Conservation (phyloP, 2,329 filamentous ascomycete species). For the Didymella sp. region DNA sequence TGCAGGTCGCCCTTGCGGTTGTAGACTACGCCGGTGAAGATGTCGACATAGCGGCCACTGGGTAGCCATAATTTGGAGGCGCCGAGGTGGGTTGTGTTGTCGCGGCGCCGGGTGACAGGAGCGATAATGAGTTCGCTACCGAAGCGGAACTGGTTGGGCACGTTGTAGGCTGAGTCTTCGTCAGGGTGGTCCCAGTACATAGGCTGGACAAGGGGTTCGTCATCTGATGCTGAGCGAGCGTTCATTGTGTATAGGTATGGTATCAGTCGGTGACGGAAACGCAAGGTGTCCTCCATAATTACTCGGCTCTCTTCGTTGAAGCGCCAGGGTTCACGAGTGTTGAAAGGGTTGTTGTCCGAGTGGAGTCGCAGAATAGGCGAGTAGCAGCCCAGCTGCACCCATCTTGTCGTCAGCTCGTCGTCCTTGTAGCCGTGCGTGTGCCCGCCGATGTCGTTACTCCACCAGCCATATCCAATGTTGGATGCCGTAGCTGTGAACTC, state of each 20-base stretch:
- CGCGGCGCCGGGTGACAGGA: constrained; percentile 62
- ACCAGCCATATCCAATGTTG: constrained; percentile 73
- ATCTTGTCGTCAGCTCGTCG: constrained; percentile 65
- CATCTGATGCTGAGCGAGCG: constrained; percentile 52
- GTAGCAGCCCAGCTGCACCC: constrained; percentile 68
- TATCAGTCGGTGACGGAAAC: constrained; percentile 64
- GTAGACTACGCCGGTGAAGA: constrained; percentile 65
- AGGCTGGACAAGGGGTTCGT: constrained; percentile 64
- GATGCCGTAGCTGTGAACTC: constrained; percentile 71
- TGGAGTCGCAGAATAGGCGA: constrained; percentile 68
- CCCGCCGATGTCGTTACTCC: constrained; percentile 73
- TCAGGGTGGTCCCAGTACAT: constrained; percentile 68
- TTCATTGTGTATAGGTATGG: constrained; percentile 69
- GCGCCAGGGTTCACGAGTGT: constrained; percentile 68
- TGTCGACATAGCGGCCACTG: constrained; percentile 61
- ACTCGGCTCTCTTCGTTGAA: constrained; percentile 57
- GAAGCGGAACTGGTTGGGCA: constrained; percentile 67
- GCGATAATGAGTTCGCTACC: constrained; percentile 64
- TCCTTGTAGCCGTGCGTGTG: constrained; percentile 64
- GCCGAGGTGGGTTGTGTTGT: constrained; percentile 56
- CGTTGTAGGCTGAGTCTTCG: constrained; percentile 61
- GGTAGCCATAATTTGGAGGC: constrained; percentile 65
- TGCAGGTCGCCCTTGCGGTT: constrained; percentile 62
- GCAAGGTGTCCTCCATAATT: constrained; percentile 60
- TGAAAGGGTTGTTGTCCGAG: constrained; percentile 65